Base-by-base conservation (phyloP, 192 early-diverging fungal genomes). In the Entrophospora sp. region DNA sequence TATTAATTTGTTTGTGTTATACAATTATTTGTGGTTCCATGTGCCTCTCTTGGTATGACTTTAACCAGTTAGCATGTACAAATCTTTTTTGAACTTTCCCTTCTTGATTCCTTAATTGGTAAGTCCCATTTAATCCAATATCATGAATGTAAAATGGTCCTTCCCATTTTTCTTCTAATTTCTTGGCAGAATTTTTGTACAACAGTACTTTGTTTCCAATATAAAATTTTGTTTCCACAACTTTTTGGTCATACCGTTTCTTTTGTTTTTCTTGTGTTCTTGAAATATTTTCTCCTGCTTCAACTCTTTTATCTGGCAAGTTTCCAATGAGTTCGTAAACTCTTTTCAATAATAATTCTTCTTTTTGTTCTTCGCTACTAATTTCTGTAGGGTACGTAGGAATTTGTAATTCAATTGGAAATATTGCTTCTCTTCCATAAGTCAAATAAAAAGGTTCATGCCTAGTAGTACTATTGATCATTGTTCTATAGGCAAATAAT, bases 71-170 rank as follows among this genome's bases (percentile, higher is more conserved):
- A 22, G 25, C 9, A 27, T 53, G 3, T 14, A 31, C 51, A 53
- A 28, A 16, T 22, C 8, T 53, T 31, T 30, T 4, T 7, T 16
- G 30, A 3, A 53, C 31, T 30, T 53, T 53, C 8, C 12, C 22
- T 2, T 59, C 37, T 59, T 1, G 14, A n/a, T 7, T 38, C 37
- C 57, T 59, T 12, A 59, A 59, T 38, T 59, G 35, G 35, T 59
- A 59, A 0, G 20, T 24, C 4, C 37, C 20, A 59, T 59, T 59
- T 40, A 4, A 4, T 24, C 7, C 12, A 12, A 36, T 24, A 5
- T 59, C 35, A 59, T 59, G 20, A 5, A 59, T 59, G 28, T 59
- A 59, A 25, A 37, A 37, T 30, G 57, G 20, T 38, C 57, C 35
- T 14, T 14, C 10, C 57, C 28, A 40, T 59, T 38, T 36, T 38